Percentiles rank a stretch among this genome's conserved stretches.
phyloP scores from a whole-genome alignment of 768 basidiomycete species.

The Lactarius pseudohatsudake region DNA sequence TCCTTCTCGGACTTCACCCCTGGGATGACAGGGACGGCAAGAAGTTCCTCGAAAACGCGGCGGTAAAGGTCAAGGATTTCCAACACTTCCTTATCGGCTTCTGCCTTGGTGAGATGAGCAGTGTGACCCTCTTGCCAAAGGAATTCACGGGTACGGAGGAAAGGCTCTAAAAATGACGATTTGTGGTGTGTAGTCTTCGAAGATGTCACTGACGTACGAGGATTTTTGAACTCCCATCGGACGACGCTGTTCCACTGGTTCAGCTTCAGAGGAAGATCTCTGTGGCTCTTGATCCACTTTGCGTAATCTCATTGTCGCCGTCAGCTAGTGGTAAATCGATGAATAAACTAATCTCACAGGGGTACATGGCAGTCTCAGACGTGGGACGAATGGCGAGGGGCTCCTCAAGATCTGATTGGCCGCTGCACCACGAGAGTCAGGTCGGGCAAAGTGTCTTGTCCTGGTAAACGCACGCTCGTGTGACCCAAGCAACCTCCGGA shows the following conservation, averaged over 20 bases:
- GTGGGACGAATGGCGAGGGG: constrained; percentile 98
- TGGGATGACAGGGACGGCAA: constrained; percentile 95
- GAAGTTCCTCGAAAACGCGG: constrained; percentile 92
- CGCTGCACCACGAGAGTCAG: constrained; percentile 47
- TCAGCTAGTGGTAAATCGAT: constrained; percentile 1
- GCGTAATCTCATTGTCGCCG: constrained; percentile 70
- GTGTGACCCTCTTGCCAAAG: constrained; percentile 99
- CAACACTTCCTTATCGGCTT: constrained; percentile 89
- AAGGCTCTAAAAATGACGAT: constrained; percentile 64
- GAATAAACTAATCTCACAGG: constrained; percentile 57
- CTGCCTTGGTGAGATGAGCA: constrained; percentile 82
- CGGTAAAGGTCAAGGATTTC: constrained; percentile 96
- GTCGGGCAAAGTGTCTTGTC: background rate
- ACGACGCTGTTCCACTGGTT: constrained; percentile 99
- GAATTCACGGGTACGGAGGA: constrained; percentile 98
- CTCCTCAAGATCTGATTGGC: constrained; percentile 91
- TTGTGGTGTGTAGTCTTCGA: constrained; percentile 4
- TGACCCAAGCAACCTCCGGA: constrained; percentile 99
- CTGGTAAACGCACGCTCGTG: constrained; percentile 69
- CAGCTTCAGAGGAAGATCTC: constrained; percentile 93
- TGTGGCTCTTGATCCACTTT: constrained; percentile 97
- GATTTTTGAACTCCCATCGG: constrained; percentile 99
- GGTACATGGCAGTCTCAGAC: constrained; percentile 99
- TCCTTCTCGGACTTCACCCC: constrained; percentile 99
- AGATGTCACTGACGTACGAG: constrained; percentile 53